Evolutionary conservation across 164 flowering plant species (phyloP).

Genomic region (Sextonia rubra): DNA sequence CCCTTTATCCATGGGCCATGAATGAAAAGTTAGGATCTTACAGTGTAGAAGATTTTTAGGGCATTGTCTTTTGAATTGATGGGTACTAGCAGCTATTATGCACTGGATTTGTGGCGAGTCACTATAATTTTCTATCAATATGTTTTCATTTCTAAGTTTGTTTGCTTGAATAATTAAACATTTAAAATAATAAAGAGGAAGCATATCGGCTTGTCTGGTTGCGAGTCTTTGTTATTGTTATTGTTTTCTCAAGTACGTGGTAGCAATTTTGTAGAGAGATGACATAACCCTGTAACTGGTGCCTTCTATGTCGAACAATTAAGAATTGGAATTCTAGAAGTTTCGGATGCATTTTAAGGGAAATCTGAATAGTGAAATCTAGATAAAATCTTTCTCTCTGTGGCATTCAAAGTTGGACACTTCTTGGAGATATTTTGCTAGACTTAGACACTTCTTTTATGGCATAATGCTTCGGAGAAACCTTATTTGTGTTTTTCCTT

Average conservation of each 20-base stretch:
- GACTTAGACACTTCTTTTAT: neutral
- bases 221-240: neutral
- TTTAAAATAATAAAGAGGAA: neutral
- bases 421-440: neutral
- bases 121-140: no score
- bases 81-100: neutral
- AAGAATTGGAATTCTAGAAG: neutral
- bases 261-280: neutral
- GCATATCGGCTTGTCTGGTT: neutral
- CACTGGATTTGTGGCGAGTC: no score
- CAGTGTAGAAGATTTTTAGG: neutral
- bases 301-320: neutral
- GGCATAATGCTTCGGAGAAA: neutral
- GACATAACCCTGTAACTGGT: neutral
- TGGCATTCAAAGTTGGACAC: neutral
- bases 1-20: neutral
- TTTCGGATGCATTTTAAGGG: neutral
- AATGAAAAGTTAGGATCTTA: neutral
- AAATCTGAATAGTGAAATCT: neutral
- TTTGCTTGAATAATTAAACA: neutral
- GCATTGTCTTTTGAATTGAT: neutral
- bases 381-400: neutral
- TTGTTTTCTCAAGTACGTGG: neutral
- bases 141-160: no score
- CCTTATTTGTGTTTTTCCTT: neutral